Base-by-base conservation (phyloP, 1,139 yeast species). In the Meyerozyma carpophila region DNA sequence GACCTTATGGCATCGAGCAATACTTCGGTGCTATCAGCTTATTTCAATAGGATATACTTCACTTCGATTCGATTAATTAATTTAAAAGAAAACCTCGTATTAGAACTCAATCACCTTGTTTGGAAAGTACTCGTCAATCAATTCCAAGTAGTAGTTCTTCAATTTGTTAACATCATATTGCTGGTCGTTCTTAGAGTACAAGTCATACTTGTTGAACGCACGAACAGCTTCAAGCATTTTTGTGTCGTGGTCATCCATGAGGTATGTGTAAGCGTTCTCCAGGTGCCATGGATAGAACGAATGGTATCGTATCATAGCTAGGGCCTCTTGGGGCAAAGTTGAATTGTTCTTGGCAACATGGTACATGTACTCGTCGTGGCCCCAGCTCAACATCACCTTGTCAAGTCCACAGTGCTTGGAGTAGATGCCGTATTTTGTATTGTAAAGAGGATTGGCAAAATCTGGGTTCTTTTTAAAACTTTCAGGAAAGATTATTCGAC, bases 1-100 rank as follows among this genome's bases (percentile, higher is more conserved):
- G 97, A 46, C 75, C 77, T 3, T 82, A 86, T 62, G 84, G 83
- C 50, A 82, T 90, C 57, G 97, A 90, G 66, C 96, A 88, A 66
- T 80, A 80, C 46, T 90, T 90, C 56, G 97, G 97, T 55, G 71
- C 81, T 48, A 70, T 81, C 42, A 64, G 73, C 34, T 65, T 82
- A 44, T 69, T 69, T 45, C 34, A 44, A 37, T 55, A 44, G 32
- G 32, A 14, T 20, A 37, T 32, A 38, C 20, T 37, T 34, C 39
- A 40, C 41, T 41, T 42, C 37, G 20, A 16, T 36, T 43, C 34
- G 34, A 26, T 26, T 8, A 28, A 32, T 16, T 31, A 13, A 18
- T 7, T 18, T 5, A 3, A 16, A 16, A 16, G 18, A 3, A 16
- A 2, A 16, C 3, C 18, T 16, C 18, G 18, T 28, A 8, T 61